Base-by-base conservation (phyloP, 371 early-diverging fungal species). In the Lichtheimia ornata region DNA sequence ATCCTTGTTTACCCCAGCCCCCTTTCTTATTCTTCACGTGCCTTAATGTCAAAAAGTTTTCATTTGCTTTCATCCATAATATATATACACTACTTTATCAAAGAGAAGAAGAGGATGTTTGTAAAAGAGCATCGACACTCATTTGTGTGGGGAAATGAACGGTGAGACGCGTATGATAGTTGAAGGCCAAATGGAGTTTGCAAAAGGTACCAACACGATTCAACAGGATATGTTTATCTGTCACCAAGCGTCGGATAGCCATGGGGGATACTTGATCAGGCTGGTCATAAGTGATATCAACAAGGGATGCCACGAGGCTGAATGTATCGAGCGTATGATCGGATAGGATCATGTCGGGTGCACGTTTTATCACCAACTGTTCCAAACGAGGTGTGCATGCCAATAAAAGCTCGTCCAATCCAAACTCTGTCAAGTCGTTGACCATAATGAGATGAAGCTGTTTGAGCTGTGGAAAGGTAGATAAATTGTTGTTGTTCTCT, bases 131-230 rank as follows among this genome's bases (percentile, higher is more conserved):
- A 27, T 56, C 43, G 5, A 56, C 12, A 2, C 47, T 47, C 47
- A 47, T 47, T 56, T 20, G 5, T 17, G 45, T 56, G 24, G 57
- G 57, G 25, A 56, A 56, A n/a, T 20, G 24, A 1, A 56, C 43
- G 12, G 41, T 35, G n/a, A 56, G 25, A 4, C 57, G 57, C 3
- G 57, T 56, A 56, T 56, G 57, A 6, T 15, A 24, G n/a, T 56
- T 56, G 45, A 56, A 56, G 11, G 40, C 57, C 42, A 56, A 25
- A 44, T 45, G 57, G 3, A 56, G 18, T 15, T n/a, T n/a, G 47
- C 18, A 18, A 22, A 47, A 18, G 14, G 18, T 12, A 40, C 17
- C 30, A 25, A 14, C n/a, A n/a, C 22, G 20, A 3, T 45, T 45
- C 44, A 43, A 15, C 13, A 18, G 18, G 41, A 44, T 27, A 20